Evolutionary conservation across 2,329 filamentous ascomycete species (phyloP), one percentile per base, ranked within the genome.

Genomic region (Cladophialophora exuberans): DNA sequence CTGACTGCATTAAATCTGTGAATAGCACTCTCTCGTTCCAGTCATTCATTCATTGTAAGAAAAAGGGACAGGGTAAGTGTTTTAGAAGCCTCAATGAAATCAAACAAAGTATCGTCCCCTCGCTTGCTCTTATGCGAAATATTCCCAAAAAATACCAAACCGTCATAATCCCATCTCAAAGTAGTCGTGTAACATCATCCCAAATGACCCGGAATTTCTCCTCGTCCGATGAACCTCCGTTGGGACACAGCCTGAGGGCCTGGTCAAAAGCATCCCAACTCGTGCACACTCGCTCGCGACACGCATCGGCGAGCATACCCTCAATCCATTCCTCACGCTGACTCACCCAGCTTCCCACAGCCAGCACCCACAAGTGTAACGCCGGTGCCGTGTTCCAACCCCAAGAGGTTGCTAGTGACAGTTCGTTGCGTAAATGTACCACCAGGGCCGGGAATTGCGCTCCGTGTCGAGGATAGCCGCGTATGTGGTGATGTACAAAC

Each of bases 401-500:
- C 9, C 11, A 15, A 4, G 26, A 11, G 10, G 15, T 35, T 17
- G 18, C 23, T 11, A 38, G 35, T 6, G 23, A 51, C 18, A 51
- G 20, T 30, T 51, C 48, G 38, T 28, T 38, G 31, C 41, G 42
- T 11, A 47, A 28, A 18, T 54, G 42, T 22, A 41, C 43, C 6
- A 44, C 35, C 51, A 54, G n/a, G 4, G 51, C 42, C 7, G 28
- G 43, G 20, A 47, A 44, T 23, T 41, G 35, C 22, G 42, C 33
- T 35, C n/a, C 33, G 18, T 51, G 43, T 26, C 31, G 26, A 9
- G 42, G 33, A 20, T 54, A 42, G 26, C 46, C 46, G n/a, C 51
- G 35, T 15, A 54, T 47, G 43, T 54, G 51, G 30, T 54, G 51
- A 17, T 54, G 51, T 9, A 54, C 51, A 28, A 41, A 46, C 51